Base-by-base conservation (phyloP, 2,329 filamentous ascomycete species). In the Clonostachys rosea region DNA sequence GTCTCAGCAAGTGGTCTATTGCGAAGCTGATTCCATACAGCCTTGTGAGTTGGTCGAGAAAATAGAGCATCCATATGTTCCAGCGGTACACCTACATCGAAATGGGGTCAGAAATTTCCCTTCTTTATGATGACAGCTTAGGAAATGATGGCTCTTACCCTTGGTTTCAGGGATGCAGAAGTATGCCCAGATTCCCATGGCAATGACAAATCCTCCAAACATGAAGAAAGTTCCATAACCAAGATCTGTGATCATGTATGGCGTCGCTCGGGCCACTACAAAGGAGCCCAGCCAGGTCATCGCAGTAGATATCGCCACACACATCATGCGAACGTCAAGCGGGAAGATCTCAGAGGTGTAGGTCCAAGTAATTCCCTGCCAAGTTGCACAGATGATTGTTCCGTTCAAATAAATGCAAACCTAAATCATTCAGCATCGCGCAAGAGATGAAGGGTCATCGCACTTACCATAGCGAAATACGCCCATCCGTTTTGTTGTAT, bases 101-200 rank as follows among this genome's bases (percentile, higher is more conserved):
- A 10, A 30, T 30, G 3, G 9, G 10, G 24, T 30, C 9, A 30
- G 24, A 30, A 10, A 10, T 9, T 10, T 30, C 9, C 10, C 24
- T 10, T 30, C 9, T 30, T 9, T 9, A 30, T 10, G 8, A 30
- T 30, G 3, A 10, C 9, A 30, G 6, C 2, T 30, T 30, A n/a
- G 11, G 20, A 33, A 24, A 47, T 6, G 39, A 12, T 45, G 35
- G 35, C 11, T 44, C 53, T 35, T 45, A 56, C 74, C 74, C 57
- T 75, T 78, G 4, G 75, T 78, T 54, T 78, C 75, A 2, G 75
- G 75, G 0, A 78, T 63, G 43, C 74, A 73, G 59, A 76, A 74
- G 47, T 68, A 69, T 4, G 73, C 66, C 58, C 72, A 79, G 40
- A 74, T 55, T 10, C 71, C 65, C 52, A 74, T 70, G 30, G 64